A percentile compares a stretch with the other conserved stretches of the same genome.
These are phyloP conservation scores for Juglanconis oblonga DNA, from an alignment of 2,329 filamentous ascomycete species.

Conservation along the genomic window DNA sequence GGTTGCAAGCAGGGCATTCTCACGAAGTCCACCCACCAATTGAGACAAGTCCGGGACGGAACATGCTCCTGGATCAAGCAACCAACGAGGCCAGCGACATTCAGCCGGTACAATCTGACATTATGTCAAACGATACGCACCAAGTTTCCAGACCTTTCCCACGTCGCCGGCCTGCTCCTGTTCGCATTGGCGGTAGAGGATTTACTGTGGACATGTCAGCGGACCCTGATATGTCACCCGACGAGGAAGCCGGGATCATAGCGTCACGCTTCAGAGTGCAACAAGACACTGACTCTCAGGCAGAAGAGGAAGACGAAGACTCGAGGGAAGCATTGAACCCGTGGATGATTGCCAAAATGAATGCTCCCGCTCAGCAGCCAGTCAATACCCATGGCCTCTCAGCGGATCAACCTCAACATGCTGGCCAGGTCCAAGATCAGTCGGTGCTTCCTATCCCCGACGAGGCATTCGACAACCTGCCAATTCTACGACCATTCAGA, in stretches of 20 bases:
- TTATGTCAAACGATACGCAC: background rate
- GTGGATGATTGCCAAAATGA: conserved; percentile 38
- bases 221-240: conserved; percentile 14
- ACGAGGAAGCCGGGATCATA: conserved; percentile 9
- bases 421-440: background rate
- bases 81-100: background rate
- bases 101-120: background rate
- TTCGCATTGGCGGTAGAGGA: background rate
- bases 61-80: too few relatives aligned
- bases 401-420: background rate
- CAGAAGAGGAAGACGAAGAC: background rate
- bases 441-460: background rate
- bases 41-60: background rate
- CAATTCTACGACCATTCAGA: conserved; percentile 26
- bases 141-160: background rate
- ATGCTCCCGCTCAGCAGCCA: conserved; percentile 18
- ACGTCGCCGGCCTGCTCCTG: background rate
- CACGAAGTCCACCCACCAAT: background rate
- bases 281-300: background rate
- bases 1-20: background rate
- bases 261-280: background rate
- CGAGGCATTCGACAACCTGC: conserved; percentile 21
- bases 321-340: conserved; percentile 31
- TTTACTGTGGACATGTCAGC: conserved; percentile 16
- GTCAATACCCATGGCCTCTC: background rate